Evolutionary conservation across 768 basidiomycete genomes (phyloP).

Genomic region (Megacollybia marginata): DNA sequence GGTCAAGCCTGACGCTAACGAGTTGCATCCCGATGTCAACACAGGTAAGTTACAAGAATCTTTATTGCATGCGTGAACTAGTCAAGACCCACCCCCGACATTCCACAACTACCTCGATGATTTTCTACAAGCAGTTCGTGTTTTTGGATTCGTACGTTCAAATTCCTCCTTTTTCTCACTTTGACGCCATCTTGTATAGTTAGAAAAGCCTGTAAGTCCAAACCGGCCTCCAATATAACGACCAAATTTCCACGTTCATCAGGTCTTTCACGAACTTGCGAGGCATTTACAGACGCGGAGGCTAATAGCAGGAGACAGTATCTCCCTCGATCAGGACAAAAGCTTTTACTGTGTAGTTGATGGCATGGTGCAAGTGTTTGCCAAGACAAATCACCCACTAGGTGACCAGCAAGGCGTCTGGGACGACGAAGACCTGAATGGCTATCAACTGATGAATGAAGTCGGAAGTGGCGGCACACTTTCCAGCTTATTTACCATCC

Average conservation of each 20-base stretch:
- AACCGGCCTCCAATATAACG: too few species aligned
- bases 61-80: neutral
- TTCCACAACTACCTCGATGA: conserved; percentile 98
- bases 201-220: conserved; percentile 82
- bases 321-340: conserved; percentile 85
- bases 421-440: conserved; percentile 88
- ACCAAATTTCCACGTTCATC: neutral
- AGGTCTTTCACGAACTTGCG: conserved; percentile 97
- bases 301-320: conserved; percentile 92
- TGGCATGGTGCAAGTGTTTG: conserved; percentile 93
- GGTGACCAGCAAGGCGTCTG: conserved; percentile 48
- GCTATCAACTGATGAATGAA: conserved; percentile 94
- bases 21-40: conserved; percentile 89
- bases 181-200: conserved; percentile 20
- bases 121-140: conserved; percentile 90
- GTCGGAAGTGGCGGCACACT: conserved; percentile 94
- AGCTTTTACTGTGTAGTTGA: conserved; percentile 98
- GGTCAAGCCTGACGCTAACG: conserved; percentile 75
- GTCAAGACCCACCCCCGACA: conserved; percentile 53
- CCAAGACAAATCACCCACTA: conserved; percentile 51
- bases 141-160: conserved; percentile 82
- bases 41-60: conserved; percentile 28
- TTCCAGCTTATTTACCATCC: conserved; percentile 93
- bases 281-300: conserved; percentile 92
- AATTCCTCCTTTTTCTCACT: neutral